Conservation (phyloP, 305 asterid genomes). For the Withania somnifera region DNA sequence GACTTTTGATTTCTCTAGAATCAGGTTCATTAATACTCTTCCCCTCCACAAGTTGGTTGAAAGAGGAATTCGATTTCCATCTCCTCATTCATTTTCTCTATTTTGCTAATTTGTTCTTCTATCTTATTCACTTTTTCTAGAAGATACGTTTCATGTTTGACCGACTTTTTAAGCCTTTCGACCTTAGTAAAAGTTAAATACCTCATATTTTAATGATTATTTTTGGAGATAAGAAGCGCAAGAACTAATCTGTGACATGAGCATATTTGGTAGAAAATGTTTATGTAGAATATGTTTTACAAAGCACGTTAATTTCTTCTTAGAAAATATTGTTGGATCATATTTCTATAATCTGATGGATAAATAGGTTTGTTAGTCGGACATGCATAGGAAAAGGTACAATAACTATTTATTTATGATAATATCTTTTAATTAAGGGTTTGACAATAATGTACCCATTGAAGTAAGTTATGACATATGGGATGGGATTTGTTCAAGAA, state of each 20-base stretch:
- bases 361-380: not conserved
- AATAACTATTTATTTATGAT: not conserved
- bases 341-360: not conserved
- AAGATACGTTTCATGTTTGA: not conserved
- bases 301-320: not conserved
- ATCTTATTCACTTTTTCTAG: no score
- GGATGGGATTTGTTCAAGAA: not conserved
- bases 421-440: not conserved
- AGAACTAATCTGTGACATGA: not conserved
- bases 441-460: not conserved
- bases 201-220: not conserved
- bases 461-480: not conserved
- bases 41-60: not conserved
- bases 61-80: not conserved
- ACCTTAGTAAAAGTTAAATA: not conserved
- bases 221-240: no score
- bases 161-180: not conserved
- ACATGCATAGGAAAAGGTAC: not conserved
- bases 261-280: not conserved
- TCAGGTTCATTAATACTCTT: not conserved
- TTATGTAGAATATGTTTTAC: not conserved
- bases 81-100: not conserved
- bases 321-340: not conserved
- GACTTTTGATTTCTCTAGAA: not conserved
- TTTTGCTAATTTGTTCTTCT: not conserved